Base-by-base conservation (phyloP, 2,329 filamentous ascomycete genomes). In the Cercospora sp. region DNA sequence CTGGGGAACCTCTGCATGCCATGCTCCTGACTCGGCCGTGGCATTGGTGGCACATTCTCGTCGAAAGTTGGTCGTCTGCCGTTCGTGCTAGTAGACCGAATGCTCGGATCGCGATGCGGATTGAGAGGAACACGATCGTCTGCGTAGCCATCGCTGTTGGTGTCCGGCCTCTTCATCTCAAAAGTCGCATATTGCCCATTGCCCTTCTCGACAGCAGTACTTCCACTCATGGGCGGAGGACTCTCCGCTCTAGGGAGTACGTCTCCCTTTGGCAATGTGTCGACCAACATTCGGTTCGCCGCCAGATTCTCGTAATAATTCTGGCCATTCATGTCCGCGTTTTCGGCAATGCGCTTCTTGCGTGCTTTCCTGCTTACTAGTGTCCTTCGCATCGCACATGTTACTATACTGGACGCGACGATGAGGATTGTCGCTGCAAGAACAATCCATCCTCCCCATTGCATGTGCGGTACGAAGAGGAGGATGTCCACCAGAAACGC, bases 301-400 rank as follows among this genome's bases (percentile, higher is more conserved):
- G 74, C 76, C 76, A 84, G 79, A 77, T 82, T 81, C 73, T 81
- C 79, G 80, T 96, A 97, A 78, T 91, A 97, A 77, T 94, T 95
- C 75, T 95, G 89, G 30, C 94, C 94, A 78, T 92, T 98, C 94
- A 98, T 98, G 78, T 98, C 94, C 7, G 94, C 92, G 77, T 98
- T 97, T 79, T 96, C 91, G 2, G 89, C 93, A 77, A 98, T 96
- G 57, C 93, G 88, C 83, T 90, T 92, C 85, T 95, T 94, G 70
- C 94, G 87, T n/a, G 94, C 92, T 82, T 97, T 97, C 74, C 94
- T 88, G 79, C 92, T 92, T 69, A 97, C 92, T 66, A 98, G 83
- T 2, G 94, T 96, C 68, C 94, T 89, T 71, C 95, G 91, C 93
- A 98, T 98, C 23, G 93, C 93, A 78, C 94, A 99, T 8, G 93